Evolutionary conservation across 176 grass and related monocot genomes (phyloP).

Genomic region (Leersia perrieri): DNA sequence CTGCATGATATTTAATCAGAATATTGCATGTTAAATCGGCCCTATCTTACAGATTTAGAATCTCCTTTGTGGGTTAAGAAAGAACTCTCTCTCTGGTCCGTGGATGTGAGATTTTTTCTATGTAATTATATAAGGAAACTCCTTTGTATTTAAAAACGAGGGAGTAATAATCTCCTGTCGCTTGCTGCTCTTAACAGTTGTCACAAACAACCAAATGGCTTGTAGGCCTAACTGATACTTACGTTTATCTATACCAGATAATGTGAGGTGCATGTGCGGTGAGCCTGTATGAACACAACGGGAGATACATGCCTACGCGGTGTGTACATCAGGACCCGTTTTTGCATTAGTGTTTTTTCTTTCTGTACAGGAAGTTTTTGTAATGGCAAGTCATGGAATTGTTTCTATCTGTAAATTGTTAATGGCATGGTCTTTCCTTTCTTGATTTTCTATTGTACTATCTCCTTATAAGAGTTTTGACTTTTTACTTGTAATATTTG

Average conservation of each 20-base stretch:
- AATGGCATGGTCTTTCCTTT: neutral
- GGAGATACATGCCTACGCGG: constrained; percentile 25
- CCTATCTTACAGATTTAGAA: neutral
- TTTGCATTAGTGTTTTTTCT: neutral
- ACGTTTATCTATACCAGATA: neutral
- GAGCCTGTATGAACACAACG: neutral
- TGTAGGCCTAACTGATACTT: neutral
- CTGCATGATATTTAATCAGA: neutral
- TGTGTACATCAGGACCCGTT: neutral
- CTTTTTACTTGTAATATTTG: too few relatives aligned
- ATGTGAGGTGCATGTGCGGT: neutral
- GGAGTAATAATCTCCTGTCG: neutral
- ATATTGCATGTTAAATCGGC: neutral
- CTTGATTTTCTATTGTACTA: too few relatives aligned
- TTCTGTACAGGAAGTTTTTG: neutral
- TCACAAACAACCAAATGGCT: neutral
- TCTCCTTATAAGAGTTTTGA: too few relatives aligned
- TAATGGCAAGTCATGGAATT: neutral
- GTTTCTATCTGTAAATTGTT: neutral
- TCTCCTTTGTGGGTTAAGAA: neutral
- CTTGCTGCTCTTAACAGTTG: neutral
- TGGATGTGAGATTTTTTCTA: too few relatives aligned
- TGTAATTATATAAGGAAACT: too few relatives aligned
- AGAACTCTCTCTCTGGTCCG: too few relatives aligned
- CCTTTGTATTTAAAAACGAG: too few relatives aligned